These are phyloP conservation scores for Colletotrichum godetiae DNA, from an alignment of 2,329 filamentous ascomycete genomes.

Conservation along the genomic window DNA sequence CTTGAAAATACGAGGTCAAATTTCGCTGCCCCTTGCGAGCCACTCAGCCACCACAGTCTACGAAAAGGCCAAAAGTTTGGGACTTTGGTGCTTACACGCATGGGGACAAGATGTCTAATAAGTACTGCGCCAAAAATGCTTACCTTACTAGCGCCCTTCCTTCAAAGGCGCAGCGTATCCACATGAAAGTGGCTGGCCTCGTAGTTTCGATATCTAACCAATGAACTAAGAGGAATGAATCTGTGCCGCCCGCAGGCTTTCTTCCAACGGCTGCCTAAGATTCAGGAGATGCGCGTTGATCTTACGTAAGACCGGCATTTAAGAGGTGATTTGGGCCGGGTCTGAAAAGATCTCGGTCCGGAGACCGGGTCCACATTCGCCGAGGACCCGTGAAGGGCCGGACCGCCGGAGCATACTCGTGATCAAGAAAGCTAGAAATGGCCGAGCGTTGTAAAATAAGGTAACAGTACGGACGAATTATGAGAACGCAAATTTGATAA, in stretches of 20 bases:
- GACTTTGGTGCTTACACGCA: neutral
- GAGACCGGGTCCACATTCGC: neutral
- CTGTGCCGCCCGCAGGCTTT: neutral
- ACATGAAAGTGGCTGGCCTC: neutral
- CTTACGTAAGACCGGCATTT: neutral
- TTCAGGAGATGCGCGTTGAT: neutral
- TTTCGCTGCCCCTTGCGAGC: neutral
- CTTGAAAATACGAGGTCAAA: neutral
- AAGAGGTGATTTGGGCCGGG: neutral
- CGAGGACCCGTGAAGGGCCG: neutral
- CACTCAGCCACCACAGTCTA: neutral
- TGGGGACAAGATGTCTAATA: neutral
- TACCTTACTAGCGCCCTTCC: neutral
- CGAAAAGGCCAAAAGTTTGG: neutral
- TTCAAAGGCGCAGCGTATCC: neutral
- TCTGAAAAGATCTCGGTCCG: neutral
- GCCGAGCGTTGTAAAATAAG: neutral
- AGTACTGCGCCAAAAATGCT: neutral
- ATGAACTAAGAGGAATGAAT: neutral
- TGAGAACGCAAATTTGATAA: too few species aligned
- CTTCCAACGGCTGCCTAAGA: neutral
- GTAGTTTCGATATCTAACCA: neutral
- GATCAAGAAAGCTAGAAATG: neutral
- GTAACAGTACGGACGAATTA: too few species aligned
- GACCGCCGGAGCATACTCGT: neutral